Conservation (phyloP, 2,329 filamentous ascomycete genomes). For the Arthrobotrys entomopaga region DNA sequence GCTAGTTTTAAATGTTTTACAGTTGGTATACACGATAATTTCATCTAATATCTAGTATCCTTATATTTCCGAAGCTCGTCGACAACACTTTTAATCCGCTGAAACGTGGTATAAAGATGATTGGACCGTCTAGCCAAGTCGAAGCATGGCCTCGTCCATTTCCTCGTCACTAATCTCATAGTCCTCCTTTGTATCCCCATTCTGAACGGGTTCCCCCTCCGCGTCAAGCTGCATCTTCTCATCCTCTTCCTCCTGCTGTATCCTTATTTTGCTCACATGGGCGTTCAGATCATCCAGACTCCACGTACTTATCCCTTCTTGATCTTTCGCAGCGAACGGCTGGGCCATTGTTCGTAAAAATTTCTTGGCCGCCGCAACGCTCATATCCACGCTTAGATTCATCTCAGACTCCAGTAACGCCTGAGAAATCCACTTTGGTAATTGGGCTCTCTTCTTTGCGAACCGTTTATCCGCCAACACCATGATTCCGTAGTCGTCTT, state of each 20-base stretch:
- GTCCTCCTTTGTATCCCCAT: slow-evolving; percentile 34
- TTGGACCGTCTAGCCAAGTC: slow-evolving; percentile 21
- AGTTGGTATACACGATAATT: slow-evolving; percentile 5
- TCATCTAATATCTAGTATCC: slow-evolving; percentile 28
- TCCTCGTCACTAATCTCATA: slow-evolving; percentile 53
- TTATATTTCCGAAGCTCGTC: background rate
- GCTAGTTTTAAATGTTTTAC: background rate
- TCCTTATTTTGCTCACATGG: slow-evolving; percentile 78
- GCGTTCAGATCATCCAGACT: slow-evolving; percentile 78
- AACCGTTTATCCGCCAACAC: slow-evolving; percentile 94
- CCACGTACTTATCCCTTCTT: slow-evolving; percentile 95
- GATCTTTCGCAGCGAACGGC: slow-evolving; percentile 81
- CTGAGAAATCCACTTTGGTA: slow-evolving; percentile 97
- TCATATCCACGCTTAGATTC: slow-evolving; percentile 95
- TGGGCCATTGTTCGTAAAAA: slow-evolving; percentile 93
- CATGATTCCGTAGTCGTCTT: slow-evolving; percentile 99
- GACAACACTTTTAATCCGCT: background rate
- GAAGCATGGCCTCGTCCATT: slow-evolving; percentile 48
- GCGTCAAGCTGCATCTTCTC: slow-evolving; percentile 58
- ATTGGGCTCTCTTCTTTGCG: slow-evolving; percentile 85
- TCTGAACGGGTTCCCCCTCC: slow-evolving; percentile 57
- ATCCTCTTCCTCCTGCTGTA: slow-evolving; percentile 68
- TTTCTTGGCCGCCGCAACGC: slow-evolving; percentile 84
- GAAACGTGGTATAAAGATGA: background rate
- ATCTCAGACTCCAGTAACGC: slow-evolving; percentile 84